Base-by-base conservation (phyloP, 106 monocot genomes). In the Acorus gramineus region DNA sequence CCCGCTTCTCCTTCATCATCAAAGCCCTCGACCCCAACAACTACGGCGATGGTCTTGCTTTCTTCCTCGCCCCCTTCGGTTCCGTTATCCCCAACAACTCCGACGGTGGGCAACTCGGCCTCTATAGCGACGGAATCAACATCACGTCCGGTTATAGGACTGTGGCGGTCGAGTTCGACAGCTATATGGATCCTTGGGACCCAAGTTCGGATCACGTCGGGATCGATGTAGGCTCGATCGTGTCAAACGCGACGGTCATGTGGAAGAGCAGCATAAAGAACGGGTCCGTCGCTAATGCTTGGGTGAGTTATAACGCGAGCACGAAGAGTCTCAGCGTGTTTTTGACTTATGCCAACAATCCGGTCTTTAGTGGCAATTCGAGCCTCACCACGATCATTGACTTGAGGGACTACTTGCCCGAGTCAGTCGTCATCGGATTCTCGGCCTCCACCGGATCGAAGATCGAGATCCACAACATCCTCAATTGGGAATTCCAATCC, bases 151-250 rank as follows among this genome's bases (percentile, higher is more conserved):
- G 47, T 0, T 58, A 56, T 50, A 42, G 48, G 0, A 13, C 76
- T 3, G 81, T 82, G 11, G 89, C 89, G 9, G 77, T 89, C 28
- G 89, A 89, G 60, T 83, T 90, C 60, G 92, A 90, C 50, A 80
- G 72, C 42, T 83, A 62, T 57, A 2, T 2, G 56, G 75, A 93
- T 51, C 45, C 4, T 3, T 87, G 84, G 81, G 92, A 92, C 52
- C 79, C 84, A 0, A 43, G 46, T 8, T 5, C 55, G 1, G 50
- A 77, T 52, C 92, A 92, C 54, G 67, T 93, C 6, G 92, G 92
- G 0, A 78, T 93, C 60, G 65, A 93, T 45, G 48, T 93, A 49
- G 69, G 76, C 46, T 66, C 73, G n/a, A 70, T 82, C 5, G 6
- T 3, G 0, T 93, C 87, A 3, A 65, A 10, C 2, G 66, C 55